These are phyloP conservation scores for Aspergillus candidus DNA, from an alignment of 2,329 filamentous ascomycete genomes.

Conservation along the genomic window DNA sequence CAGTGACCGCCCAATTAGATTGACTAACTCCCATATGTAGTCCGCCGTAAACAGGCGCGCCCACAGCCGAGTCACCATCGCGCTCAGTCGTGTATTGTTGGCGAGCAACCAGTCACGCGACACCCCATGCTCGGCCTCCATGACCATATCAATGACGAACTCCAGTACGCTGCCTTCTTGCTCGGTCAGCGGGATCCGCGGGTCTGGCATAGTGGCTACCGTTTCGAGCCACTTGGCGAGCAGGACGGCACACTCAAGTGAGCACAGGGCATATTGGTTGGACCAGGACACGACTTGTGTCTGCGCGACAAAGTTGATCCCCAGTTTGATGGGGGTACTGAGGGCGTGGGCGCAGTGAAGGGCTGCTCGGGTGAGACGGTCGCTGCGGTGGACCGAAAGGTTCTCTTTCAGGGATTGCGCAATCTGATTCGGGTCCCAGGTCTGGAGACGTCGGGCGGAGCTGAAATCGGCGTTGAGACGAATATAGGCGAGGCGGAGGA, in stretches of 20 bases:
- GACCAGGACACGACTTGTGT: constrained; percentile 55
- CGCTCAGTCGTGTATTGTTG: constrained; percentile 28
- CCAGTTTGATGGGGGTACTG: constrained; percentile 51
- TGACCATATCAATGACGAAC: constrained; percentile 33
- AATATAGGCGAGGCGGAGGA: constrained; percentile 30
- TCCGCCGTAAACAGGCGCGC: constrained; percentile 30
- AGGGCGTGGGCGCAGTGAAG: constrained; percentile 51
- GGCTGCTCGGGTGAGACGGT: constrained; percentile 42
- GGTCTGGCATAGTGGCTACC: constrained; percentile 22
- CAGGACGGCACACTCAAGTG: constrained; percentile 50
- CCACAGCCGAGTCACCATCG: constrained; percentile 29
- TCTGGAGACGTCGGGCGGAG: constrained; percentile 26
- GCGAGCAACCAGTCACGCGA: constrained; percentile 27
- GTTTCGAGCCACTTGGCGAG: constrained; percentile 43
- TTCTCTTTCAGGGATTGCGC: constrained; percentile 27
- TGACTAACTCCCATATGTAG: constrained; percentile 34
- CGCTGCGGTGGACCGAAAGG: constrained; percentile 41
- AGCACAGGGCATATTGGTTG: constrained; percentile 51
- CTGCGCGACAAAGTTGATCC: constrained; percentile 49
- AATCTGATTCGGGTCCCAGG: constrained; percentile 27
- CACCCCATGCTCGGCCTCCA: constrained; percentile 29
- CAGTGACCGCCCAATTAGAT: constrained; percentile 30
- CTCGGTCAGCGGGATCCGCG: constrained; percentile 23
- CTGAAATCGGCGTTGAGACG: constrained; percentile 31
- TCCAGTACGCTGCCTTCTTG: constrained; percentile 29